Evolutionary conservation across 2,329 filamentous ascomycete genomes (phyloP).

Genomic region (Rutstroemia sp.): DNA sequence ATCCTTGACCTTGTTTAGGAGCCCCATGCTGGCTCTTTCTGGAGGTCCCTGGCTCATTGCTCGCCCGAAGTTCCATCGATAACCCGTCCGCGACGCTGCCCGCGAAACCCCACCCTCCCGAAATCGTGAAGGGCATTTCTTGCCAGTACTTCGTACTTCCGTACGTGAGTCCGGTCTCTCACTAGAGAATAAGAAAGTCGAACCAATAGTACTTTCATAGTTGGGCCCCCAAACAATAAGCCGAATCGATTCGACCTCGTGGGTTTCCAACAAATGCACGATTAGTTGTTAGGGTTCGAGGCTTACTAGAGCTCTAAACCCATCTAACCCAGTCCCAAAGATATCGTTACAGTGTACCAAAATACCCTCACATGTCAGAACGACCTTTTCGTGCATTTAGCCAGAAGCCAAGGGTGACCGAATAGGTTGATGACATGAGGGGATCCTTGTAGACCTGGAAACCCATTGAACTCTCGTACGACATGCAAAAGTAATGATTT

Average conservation of each 20-base stretch:
- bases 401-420: neutral
- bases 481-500: neutral
- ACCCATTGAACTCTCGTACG: neutral
- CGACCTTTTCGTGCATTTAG: neutral
- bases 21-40: neutral
- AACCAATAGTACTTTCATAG: neutral
- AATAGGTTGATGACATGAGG: neutral
- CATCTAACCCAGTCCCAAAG: neutral
- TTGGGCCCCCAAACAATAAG: neutral
- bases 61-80: neutral
- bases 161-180: neutral
- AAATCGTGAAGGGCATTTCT: too few species aligned
- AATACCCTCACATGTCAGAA: neutral
- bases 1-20: neutral
- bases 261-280: conserved; percentile 7
- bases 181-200: neutral
- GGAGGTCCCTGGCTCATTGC: too few species aligned
- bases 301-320: conserved; percentile 3
- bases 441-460: neutral
- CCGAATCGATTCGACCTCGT: neutral
- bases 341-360: neutral
- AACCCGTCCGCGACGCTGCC: neutral
- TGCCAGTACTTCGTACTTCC: too few species aligned
- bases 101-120: neutral
- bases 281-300: conserved; percentile 1